Percentiles rank a stretch among this genome's conserved stretches.
These are phyloP conservation scores for Potentilla sterilis DNA, from an alignment of 306 rosid genomes.

Conservation along the genomic window DNA sequence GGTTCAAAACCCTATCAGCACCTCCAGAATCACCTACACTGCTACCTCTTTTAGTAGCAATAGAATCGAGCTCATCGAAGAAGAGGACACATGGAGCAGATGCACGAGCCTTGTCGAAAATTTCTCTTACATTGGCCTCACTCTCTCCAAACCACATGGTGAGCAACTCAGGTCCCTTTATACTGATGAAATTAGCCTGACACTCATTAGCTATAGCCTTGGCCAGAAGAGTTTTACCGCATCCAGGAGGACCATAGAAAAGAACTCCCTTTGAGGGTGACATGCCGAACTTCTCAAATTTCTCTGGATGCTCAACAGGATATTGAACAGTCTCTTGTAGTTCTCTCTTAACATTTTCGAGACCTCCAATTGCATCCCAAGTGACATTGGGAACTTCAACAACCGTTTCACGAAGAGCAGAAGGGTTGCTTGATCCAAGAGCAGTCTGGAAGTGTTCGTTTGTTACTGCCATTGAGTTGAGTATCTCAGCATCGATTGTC, in stretches of 20 bases:
- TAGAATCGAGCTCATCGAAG: slow-evolving; percentile 32
- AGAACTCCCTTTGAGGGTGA: slow-evolving; percentile 38
- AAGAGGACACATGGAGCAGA: slow-evolving; percentile 34
- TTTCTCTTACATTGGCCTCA: slow-evolving; percentile 17
- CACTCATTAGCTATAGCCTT: slow-evolving; percentile 45
- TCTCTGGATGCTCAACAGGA: slow-evolving; percentile 35
- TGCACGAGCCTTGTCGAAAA: slow-evolving; percentile 30
- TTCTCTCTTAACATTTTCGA: slow-evolving; percentile 32
- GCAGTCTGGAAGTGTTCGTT: no score
- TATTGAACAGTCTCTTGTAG: slow-evolving; percentile 33
- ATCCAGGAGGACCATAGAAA: slow-evolving; percentile 43
- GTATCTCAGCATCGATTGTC: no score
- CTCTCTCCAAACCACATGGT: slow-evolving; percentile 25
- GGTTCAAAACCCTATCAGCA: slow-evolving; percentile 36
- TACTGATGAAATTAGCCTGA: slow-evolving; percentile 30
- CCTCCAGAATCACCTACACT: slow-evolving; percentile 31
- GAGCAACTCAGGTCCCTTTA: slow-evolving; percentile 31
- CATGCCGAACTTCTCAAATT: slow-evolving; percentile 18
- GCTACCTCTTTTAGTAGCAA: slow-evolving; percentile 32
- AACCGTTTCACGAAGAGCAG: background rate
- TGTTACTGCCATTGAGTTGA: no score
- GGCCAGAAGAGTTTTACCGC: slow-evolving; percentile 30
- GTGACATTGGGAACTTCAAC: slow-evolving; percentile 32
- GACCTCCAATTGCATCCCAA: slow-evolving; percentile 33
- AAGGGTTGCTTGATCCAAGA: no score